phyloP scores from a whole-genome alignment of 306 rosid species.

The Prunus mongolica region DNA sequence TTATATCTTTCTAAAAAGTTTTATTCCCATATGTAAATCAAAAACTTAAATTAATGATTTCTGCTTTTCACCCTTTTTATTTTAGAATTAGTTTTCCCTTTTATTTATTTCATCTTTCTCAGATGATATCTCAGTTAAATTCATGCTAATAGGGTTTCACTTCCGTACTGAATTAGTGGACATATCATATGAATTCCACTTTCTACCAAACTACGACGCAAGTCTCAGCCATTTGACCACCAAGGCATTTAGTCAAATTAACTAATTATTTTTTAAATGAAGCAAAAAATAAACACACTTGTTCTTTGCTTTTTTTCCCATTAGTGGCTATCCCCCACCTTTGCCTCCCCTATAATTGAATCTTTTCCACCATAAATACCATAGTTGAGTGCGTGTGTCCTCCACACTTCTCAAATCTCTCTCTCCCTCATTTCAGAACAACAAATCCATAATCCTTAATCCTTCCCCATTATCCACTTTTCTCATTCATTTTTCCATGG shows the following conservation, averaged over 20 bases:
- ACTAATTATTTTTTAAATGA: background rate
- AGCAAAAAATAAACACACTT: background rate
- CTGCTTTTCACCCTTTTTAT: too few relatives aligned
- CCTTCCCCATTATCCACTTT: conserved; percentile 3
- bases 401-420: conserved; percentile 51
- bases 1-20: background rate
- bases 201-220: background rate
- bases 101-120: background rate
- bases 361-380: conserved; percentile 65
- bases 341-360: conserved; percentile 25
- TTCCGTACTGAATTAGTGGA: background rate
- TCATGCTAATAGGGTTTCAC: background rate
- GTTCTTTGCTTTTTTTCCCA: background rate
- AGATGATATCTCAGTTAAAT: background rate
- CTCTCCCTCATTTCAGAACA: background rate
- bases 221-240: background rate
- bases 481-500: conserved; percentile 22
- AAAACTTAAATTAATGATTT: too few relatives aligned
- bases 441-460: background rate
- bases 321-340: conserved; percentile 34
- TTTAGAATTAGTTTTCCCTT: too few relatives aligned
- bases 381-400: conserved; percentile 62
- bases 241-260: background rate
- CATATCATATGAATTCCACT: background rate
- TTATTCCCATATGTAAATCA: background rate